A percentile compares a stretch with the other conserved stretches of the same genome.
Conservation (phyloP, 2,329 filamentous ascomycete species). For the Metarhizium sp. region DNA sequence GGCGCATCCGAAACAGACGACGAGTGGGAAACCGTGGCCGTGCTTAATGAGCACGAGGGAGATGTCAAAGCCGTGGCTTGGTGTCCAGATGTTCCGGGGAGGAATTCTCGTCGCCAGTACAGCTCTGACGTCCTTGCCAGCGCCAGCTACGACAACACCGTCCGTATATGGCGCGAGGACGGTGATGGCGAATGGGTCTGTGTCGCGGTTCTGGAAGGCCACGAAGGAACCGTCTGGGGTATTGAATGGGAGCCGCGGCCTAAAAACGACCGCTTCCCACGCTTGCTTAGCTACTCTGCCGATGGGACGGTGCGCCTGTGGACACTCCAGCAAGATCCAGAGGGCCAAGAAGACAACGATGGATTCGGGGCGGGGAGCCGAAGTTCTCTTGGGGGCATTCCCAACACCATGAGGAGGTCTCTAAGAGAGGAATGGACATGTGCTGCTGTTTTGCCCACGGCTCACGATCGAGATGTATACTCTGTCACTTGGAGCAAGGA, state of each 20-base stretch:
- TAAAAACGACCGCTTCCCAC: slow-evolving; percentile 35
- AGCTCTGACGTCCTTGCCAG: slow-evolving; percentile 70
- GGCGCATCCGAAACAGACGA: slow-evolving; percentile 65
- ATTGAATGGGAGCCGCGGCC: slow-evolving; percentile 57
- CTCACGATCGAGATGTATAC: slow-evolving; percentile 76
- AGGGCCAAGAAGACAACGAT: slow-evolving; percentile 28
- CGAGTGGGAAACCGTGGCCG: slow-evolving; percentile 94
- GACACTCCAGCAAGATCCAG: slow-evolving; percentile 51
- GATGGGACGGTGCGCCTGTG: slow-evolving; percentile 75
- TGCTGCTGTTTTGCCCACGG: slow-evolving; percentile 62
- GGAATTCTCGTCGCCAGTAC: slow-evolving; percentile 36
- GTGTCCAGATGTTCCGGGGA: slow-evolving; percentile 61
- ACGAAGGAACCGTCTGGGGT: slow-evolving; percentile 83
- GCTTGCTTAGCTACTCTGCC: slow-evolving; percentile 77
- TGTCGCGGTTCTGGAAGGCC: slow-evolving; percentile 70
- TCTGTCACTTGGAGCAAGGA: slow-evolving; percentile 72
- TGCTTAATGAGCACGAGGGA: slow-evolving; percentile 86
- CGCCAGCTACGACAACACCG: slow-evolving; percentile 89
- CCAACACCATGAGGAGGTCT: slow-evolving; percentile 78
- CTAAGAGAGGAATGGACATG: slow-evolving; percentile 79
- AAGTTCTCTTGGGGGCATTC: slow-evolving; percentile 51
- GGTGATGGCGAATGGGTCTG: slow-evolving; percentile 86
- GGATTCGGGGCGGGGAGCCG: slow-evolving; percentile 22
- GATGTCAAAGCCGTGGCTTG: slow-evolving; percentile 93
- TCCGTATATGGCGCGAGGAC: slow-evolving; percentile 84